A percentile compares a stretch with the other conserved stretches of the same genome.
Conservation (phyloP, 116 monocot species). For the Papilionanthe hybrid region DNA sequence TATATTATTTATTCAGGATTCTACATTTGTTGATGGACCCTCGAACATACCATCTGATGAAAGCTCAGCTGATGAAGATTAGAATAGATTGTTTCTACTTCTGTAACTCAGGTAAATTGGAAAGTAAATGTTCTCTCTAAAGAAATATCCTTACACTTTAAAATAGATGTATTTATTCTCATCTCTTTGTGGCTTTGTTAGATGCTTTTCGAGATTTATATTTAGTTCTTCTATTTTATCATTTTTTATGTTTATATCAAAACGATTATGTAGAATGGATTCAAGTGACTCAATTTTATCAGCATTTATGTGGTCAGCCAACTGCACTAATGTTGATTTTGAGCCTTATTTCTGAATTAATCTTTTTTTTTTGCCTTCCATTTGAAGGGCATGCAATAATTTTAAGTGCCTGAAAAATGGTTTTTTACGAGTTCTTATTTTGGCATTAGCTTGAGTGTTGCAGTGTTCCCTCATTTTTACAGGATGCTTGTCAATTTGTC, state of each 20-base stretch:
- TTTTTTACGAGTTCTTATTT: no score
- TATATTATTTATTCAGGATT: background rate
- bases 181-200: background rate
- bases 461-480: no score
- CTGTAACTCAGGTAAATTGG: background rate
- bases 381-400: no score
- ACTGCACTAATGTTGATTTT: no score
- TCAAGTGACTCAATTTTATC: no score
- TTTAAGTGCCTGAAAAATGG: no score
- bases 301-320: no score
- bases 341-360: no score
- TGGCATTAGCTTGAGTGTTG: no score
- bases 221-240: background rate
- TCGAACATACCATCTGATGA: background rate
- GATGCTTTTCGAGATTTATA: background rate
- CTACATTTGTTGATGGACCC: background rate
- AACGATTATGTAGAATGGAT: no score
- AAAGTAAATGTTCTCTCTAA: background rate
- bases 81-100: background rate
- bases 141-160: background rate
- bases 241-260: background rate
- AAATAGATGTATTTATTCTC: background rate
- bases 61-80: background rate
- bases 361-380: no score
- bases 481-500: no score